Evolutionary conservation across 306 rosid species (phyloP), one percentile per base, ranked within the genome.

Genomic region (Gleditsia sinensis): DNA sequence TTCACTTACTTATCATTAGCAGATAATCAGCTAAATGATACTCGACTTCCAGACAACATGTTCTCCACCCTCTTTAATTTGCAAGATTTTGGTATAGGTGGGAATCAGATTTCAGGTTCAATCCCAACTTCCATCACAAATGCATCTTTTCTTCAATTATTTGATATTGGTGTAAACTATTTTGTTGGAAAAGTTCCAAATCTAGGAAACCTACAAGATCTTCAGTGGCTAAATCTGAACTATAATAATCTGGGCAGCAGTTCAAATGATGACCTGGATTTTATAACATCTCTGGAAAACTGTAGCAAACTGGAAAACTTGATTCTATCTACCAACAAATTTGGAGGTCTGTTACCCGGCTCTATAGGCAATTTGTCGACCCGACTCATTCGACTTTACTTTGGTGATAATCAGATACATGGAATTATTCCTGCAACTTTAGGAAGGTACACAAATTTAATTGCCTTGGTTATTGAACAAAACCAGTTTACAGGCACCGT

Each of bases 21-120:
- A 1, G 0, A 0, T 0, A 63, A 82, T 36, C 45, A 55, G 0
- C 10, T 82, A 19, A 28, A 0, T 4, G 78, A 67, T 9, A 45
- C 61, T 25, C 9, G 48, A 0, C 83, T 56, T 23, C 66, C 66
- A 9, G 27, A 59, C 17, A 59, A 59, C n/a, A 60, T 60, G 67
- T 60, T 60, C 4, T n/a, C 21, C 58, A 17, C 58, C 30, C 77
- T 72, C 34, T 30, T 58, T 9, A 72, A 72, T 43, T 2, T 72
- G 28, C 17, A 58, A 28, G 0, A 0, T 9, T 58, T 72, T 17
- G 43, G 2, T 8, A 2, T 72, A 14, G 21, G 34, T 19, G 5
- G 0, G 0, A 72, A 72, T 43, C 19, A 58, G 28, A 53, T 72
- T 28, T 42, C 67, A 51, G 42, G 58, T 6, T 3, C 23, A 3